Conservation (phyloP, 352 stramenopile genomes). For the Lagenidium giganteum region DNA sequence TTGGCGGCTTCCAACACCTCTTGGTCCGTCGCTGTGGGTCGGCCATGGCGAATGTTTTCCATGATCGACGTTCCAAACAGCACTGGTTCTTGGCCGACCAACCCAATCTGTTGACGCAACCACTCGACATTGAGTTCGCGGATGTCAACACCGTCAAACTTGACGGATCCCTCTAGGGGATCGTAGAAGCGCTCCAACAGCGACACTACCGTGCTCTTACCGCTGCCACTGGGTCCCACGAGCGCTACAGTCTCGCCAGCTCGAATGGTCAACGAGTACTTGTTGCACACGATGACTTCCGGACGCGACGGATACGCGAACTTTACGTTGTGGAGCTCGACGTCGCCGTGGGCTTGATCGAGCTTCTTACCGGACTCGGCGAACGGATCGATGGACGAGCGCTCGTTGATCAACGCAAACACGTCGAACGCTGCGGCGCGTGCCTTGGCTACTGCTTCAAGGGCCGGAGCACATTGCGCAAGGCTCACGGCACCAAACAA, state of each 20-base stretch:
- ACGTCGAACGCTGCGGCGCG: conserved; percentile 55
- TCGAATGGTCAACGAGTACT: conserved; percentile 22
- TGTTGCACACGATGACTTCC: conserved; percentile 17
- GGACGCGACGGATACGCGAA: conserved; percentile 26
- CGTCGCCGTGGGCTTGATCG: conserved; percentile 23
- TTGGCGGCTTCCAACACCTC: conserved; percentile 7
- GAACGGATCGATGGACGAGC: conserved; percentile 49
- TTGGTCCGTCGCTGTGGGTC: conserved; percentile 3
- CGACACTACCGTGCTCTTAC: conserved; percentile 87
- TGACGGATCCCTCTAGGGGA: conserved; percentile 23
- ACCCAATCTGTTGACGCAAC: conserved; percentile 69
- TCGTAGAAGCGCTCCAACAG: conserved; percentile 91
- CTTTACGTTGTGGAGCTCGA: conserved; percentile 82
- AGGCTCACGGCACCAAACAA: conserved; percentile 72
- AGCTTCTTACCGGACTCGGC: conserved; percentile 22
- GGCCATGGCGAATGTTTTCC: conserved; percentile 9
- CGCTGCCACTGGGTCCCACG: conserved; percentile 30
- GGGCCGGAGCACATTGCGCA: conserved; percentile 52
- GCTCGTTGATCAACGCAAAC: conserved; percentile 57
- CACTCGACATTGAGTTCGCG: conserved; percentile 62
- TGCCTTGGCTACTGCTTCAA: conserved; percentile 50
- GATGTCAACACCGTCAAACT: conserved; percentile 30
- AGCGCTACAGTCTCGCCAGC: conserved; percentile 35
- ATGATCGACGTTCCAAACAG: conserved; percentile 20
- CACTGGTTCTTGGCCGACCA: conserved; percentile 85